Conservation (phyloP, 2,329 filamentous ascomycete species). For the Apiospora aurea region DNA sequence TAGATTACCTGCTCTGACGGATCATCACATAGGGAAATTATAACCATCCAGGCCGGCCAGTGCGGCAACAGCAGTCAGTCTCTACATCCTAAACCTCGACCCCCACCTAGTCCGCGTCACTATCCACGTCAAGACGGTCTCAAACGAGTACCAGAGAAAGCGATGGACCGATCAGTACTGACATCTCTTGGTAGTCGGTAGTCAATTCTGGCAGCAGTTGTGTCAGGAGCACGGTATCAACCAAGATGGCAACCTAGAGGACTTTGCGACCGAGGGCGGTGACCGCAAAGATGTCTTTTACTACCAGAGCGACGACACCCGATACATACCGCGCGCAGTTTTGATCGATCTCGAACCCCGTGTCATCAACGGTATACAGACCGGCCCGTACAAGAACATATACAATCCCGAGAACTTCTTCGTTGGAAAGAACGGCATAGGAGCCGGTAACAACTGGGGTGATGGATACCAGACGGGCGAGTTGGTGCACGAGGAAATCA, state of each 20-base stretch:
- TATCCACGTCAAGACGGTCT: conserved; percentile 22
- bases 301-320: conserved; percentile 98
- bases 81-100: conserved; percentile 25
- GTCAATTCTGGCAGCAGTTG: conserved; percentile 98
- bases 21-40: conserved; percentile 79
- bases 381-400: conserved; percentile 94
- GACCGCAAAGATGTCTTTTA: conserved; percentile 99
- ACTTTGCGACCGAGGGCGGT: conserved; percentile 96
- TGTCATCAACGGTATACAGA: conserved; percentile 92
- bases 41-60: conserved; percentile 98
- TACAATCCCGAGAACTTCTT: conserved; percentile 99
- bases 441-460: conserved; percentile 98
- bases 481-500: conserved; percentile 91
- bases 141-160: not conserved
- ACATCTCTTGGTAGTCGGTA: conserved; percentile 73
- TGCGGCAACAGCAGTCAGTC: conserved; percentile 98
- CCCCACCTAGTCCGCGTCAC: conserved; percentile 30
- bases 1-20: not conserved
- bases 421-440: conserved; percentile 89
- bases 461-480: conserved; percentile 95
- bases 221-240: conserved; percentile 98
- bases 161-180: conserved; percentile 35
- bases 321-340: conserved; percentile 96
- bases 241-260: conserved; percentile 94
- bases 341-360: conserved; percentile 93